Base-by-base conservation (phyloP, 2,329 filamentous ascomycete species). In the Periconia sp. region DNA sequence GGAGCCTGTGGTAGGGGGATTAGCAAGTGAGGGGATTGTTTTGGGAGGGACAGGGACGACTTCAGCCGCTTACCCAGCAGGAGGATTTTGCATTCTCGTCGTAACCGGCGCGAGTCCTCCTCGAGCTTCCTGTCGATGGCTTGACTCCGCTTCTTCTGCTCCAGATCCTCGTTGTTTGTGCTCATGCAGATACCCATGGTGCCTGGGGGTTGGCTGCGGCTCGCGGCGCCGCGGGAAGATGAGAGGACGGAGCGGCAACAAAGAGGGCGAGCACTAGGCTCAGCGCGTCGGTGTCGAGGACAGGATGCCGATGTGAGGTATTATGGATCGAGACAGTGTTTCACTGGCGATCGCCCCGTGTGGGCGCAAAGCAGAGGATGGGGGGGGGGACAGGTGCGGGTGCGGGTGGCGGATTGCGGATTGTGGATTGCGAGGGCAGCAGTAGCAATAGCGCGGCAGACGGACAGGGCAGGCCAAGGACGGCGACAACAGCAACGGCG, bases 61-160 rank as follows among this genome's bases (percentile, higher is more conserved):
- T 35, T 41, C 49, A 56, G 55, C 50, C 52, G 74, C 85, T 61
- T 85, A 97, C 94, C 94, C 66, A 99, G 82, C 50, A 99, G 81
- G 57, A 99, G 79, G 64, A 99, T 97, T 80, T 99, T 99, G 91
- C 94, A 97, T 89, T 99, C 94, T 80, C 92, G 85, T 74, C 92
- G 87, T 81, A 97, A 81, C 74, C 90, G 85, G 76, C 91, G 91
- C 49, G 92, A 95, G 76, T 99, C 94, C 74, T 97, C 93, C 74
- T 97, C 93, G 58, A 99, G 82, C 68, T 85, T 88, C 76, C 89
- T 90, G 78, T 99, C 94, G 72, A 99, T 99, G 75, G 89, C 89
- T 78, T 97, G 92, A 76, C 92, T 97, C 77, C 90, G 87, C 82
- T 97, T 96, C 84, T 94, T 96, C 82, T 92, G 88, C 73, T 96